Evolutionary conservation across 2,329 filamentous ascomycete species (phyloP).

Genomic region (Ophiostoma piceae): DNA sequence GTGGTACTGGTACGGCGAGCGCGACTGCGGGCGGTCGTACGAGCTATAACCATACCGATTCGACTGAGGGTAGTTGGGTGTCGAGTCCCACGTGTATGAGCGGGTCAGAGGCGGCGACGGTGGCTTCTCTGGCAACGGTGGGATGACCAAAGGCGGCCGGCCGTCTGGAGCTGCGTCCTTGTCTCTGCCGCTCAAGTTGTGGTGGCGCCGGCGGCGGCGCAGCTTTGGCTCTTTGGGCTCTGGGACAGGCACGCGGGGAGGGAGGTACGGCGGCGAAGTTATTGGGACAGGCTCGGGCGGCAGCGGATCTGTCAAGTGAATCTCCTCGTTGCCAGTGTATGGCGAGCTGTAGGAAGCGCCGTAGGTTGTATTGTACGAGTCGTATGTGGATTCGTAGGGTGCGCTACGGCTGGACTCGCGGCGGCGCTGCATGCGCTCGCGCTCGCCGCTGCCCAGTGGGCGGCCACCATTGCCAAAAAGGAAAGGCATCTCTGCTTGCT

Average conservation of each 20-base stretch:
- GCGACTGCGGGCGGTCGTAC: background rate
- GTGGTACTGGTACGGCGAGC: slow-evolving; percentile 2
- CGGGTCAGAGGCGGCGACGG: background rate
- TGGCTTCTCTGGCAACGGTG: background rate
- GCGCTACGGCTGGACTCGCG: background rate
- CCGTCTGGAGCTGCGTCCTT: background rate
- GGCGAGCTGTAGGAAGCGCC: background rate
- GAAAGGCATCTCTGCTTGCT: background rate
- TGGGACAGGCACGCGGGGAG: background rate
- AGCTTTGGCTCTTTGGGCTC: slow-evolving; percentile 9
- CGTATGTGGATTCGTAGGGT: background rate
- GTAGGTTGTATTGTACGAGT: background rate
- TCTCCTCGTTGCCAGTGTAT: slow-evolving; percentile 1
- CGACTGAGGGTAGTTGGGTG: background rate
- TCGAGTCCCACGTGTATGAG: slow-evolving; percentile 9
- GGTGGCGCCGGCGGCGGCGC: background rate
- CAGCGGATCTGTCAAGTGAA: background rate
- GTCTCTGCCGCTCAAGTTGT: slow-evolving; percentile 8
- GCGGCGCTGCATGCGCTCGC: slow-evolving; percentile 9
- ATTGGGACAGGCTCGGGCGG: background rate
- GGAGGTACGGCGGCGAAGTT: background rate
- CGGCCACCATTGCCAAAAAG: background rate
- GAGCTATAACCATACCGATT: background rate
- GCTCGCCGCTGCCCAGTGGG: slow-evolving; percentile 10
- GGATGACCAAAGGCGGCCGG: background rate